Conservation (phyloP, 192 early-diverging fungal species). For the Podila epigama region DNA sequence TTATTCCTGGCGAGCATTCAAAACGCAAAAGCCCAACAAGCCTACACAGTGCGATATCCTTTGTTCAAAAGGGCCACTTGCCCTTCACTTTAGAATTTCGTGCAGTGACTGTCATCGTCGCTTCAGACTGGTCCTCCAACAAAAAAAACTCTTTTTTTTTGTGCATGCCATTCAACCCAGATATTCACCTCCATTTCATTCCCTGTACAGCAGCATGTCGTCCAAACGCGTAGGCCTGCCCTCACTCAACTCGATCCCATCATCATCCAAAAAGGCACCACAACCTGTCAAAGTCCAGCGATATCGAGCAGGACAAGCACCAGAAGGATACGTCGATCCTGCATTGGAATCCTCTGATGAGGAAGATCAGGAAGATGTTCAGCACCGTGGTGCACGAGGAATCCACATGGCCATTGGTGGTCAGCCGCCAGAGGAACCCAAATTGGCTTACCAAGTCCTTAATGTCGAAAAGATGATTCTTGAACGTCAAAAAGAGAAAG, state of each 20-base stretch:
- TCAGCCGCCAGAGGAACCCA: conserved; percentile 45
- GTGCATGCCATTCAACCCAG: background rate
- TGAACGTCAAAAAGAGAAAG: conserved; percentile 18
- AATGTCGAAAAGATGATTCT: conserved; percentile 53
- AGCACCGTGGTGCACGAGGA: conserved; percentile 1
- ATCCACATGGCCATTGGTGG: conserved; percentile 22
- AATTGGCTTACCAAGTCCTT: conserved; percentile 51
- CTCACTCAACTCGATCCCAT: conserved; percentile 23
- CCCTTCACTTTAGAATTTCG: no score
- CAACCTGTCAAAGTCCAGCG: conserved; percentile 61
- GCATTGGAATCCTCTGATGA: conserved; percentile 60
- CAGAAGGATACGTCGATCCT: conserved; percentile 60
- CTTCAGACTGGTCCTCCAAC: no score
- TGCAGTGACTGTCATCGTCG: no score
- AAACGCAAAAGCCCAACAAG: no score
- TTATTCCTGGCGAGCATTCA: no score
- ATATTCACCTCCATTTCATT: background rate
- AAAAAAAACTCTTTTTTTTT: background rate
- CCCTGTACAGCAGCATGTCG: conserved; percentile 18
- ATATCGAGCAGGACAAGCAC: conserved; percentile 66
- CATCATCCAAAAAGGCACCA: conserved; percentile 31
- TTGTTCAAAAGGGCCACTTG: no score
- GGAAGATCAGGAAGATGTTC: conserved; percentile 50
- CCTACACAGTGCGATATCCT: no score
- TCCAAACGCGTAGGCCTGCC: conserved; percentile 39